phyloP scores from a whole-genome alignment of 2,329 filamentous ascomycete species.

The Xylogone sp. region DNA sequence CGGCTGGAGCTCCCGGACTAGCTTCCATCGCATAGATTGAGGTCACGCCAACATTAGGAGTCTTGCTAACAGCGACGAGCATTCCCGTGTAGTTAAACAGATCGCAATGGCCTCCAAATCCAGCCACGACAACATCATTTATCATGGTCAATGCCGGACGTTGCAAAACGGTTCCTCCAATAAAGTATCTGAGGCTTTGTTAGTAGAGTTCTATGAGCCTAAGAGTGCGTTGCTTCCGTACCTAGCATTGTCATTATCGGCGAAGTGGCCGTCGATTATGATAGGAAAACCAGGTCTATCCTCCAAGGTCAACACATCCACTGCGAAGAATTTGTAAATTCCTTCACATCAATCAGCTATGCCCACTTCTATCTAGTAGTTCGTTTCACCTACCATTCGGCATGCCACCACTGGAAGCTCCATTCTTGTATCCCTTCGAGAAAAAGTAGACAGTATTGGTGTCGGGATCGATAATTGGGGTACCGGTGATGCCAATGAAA shows the following conservation, averaged over 20 bases:
- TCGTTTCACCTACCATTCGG: constrained; percentile 13
- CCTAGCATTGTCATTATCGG: constrained; percentile 40
- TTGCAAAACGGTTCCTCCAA: constrained; percentile 42
- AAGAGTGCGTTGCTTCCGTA: too few relatives aligned
- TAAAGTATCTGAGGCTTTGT: constrained; percentile 31
- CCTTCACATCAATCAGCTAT: constrained; percentile 10
- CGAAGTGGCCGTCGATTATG: constrained; percentile 38
- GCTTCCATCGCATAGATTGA: constrained; percentile 38
- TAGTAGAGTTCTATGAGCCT: background rate
- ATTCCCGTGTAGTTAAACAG: constrained; percentile 40
- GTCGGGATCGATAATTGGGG: constrained; percentile 32
- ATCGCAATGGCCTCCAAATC: constrained; percentile 45
- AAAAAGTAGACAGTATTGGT: constrained; percentile 34
- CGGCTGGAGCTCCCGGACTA: constrained; percentile 32
- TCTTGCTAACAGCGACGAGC: constrained; percentile 28
- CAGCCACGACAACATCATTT: constrained; percentile 39
- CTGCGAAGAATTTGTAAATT: constrained; percentile 24
- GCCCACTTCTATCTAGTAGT: background rate
- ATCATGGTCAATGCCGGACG: constrained; percentile 36
- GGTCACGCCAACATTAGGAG: constrained; percentile 26
- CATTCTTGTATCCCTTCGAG: constrained; percentile 32
- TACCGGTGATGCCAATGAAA: constrained; percentile 34
- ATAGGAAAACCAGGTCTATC: constrained; percentile 37
- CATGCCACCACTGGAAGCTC: constrained; percentile 20
- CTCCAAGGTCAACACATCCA: constrained; percentile 33